Evolutionary conservation across 2,329 filamentous ascomycete genomes (phyloP), one percentile per base, ranked within the genome.

Genomic region (Aspergillus sojae): DNA sequence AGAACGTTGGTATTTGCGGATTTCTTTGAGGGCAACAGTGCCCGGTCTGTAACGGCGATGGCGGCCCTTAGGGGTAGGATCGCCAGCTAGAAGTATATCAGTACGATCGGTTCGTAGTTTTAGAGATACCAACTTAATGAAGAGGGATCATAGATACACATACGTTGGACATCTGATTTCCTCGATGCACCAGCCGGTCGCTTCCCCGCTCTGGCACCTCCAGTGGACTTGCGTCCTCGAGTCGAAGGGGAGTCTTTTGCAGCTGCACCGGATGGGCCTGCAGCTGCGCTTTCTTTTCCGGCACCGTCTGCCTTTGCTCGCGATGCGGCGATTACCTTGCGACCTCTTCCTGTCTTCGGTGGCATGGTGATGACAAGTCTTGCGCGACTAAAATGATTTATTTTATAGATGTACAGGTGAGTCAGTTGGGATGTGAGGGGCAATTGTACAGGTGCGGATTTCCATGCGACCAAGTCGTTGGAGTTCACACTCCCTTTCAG

Each of bases 11-110:
- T 96, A 96, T 73, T 88, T 88, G 77, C 94, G 86, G 78, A 98
- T 98, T 82, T 98, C 94, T 79, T 91, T 90, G 61, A 98, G 85
- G 60, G 95, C 94, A 69, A 92, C 85, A 50, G 94, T 97, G 74
- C 93, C 93, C 1, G 91, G 91, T 62, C 83, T 86, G 74, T 92
- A 93, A 68, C 91, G 86, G 67, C 85, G 85, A 36, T 72, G 72
- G 68, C 84, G 87, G 68, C 84, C 84, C 63, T 85, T 82, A 1
- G 91, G 90, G 53, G 91, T 80, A 34, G 91, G 91, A 71, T 93
- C 91, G 64, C 91, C 91, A 71, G 91, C 90, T 93, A 67, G 16
- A 21, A 32, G 12, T 5, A 21, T 48, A 66, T 71, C 55, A 68
- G 62, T 45, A 57, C 62, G 43, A 43, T 53, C 32, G 57, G 26